Evolutionary conservation across 2,329 filamentous ascomycete genomes (phyloP).

Genomic region (Fonsecaea monophora): DNA sequence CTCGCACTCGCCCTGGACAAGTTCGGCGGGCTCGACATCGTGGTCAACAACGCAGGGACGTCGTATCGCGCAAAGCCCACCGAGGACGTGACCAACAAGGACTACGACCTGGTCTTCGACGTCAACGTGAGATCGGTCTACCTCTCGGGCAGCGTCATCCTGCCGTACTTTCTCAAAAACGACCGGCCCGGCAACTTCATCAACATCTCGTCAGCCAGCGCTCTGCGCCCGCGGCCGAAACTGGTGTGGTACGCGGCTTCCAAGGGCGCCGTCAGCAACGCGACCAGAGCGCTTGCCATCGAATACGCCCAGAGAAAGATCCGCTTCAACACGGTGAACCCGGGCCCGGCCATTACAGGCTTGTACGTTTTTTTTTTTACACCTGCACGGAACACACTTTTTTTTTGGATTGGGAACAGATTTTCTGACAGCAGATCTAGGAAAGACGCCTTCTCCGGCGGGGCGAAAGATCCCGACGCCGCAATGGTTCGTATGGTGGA

Average conservation of each 20-base stretch:
- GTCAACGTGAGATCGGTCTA: slow-evolving; percentile 47
- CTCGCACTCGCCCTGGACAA: slow-evolving; percentile 51
- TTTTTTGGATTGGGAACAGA: slow-evolving; percentile 53
- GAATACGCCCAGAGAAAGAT: slow-evolving; percentile 77
- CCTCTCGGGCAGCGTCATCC: slow-evolving; percentile 32
- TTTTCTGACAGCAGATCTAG: no score
- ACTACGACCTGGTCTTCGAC: slow-evolving; percentile 58
- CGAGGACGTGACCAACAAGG: slow-evolving; percentile 51
- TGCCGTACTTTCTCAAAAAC: slow-evolving; percentile 35
- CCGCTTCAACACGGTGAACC: slow-evolving; percentile 74
- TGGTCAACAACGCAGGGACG: slow-evolving; percentile 60
- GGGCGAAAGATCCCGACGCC: no score
- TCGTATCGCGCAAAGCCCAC: slow-evolving; percentile 53
- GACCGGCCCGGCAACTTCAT: slow-evolving; percentile 33
- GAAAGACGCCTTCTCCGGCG: no score
- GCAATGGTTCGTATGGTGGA: slow-evolving; percentile 42
- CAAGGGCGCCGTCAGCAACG: slow-evolving; percentile 70
- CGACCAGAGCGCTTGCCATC: slow-evolving; percentile 71
- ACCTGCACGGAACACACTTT: slow-evolving; percentile 46
- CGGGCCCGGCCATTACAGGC: slow-evolving; percentile 60
- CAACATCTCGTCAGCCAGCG: slow-evolving; percentile 34
- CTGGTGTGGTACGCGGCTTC: slow-evolving; percentile 60
- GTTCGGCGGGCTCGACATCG: slow-evolving; percentile 57
- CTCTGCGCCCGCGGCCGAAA: slow-evolving; percentile 32
- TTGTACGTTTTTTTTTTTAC: slow-evolving; percentile 53